A percentile compares a stretch with the other conserved stretches of the same genome.
These are phyloP conservation scores for Populus hybrid DNA, from an alignment of 441 rosid species.

Conservation along the genomic window DNA sequence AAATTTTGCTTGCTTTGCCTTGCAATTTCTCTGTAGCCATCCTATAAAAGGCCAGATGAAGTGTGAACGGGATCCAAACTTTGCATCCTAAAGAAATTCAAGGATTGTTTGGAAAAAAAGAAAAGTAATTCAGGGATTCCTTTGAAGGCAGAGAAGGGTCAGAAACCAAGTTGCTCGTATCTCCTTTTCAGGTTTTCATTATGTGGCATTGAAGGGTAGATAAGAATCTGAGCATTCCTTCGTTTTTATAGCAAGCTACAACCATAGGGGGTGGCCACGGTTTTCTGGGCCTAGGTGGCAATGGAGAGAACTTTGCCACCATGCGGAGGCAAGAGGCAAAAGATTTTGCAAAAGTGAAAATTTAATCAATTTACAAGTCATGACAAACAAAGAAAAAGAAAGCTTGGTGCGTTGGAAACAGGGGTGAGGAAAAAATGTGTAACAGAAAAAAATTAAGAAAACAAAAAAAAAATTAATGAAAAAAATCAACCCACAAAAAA, in stretches of 20 bases:
- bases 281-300: not conserved
- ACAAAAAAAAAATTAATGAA: too few species aligned
- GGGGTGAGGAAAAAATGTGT: too few species aligned
- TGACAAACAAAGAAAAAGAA: not conserved
- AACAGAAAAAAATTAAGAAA: too few species aligned
- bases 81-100: constrained; percentile 18
- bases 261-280: not conserved
- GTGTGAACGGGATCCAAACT: constrained; percentile 30
- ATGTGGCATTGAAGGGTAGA: constrained; percentile 9
- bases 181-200: constrained; percentile 27
- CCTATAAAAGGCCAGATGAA: constrained; percentile 17
- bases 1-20: not conserved
- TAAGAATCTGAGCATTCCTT: constrained; percentile 9
- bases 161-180: constrained; percentile 10
- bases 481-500: too few species aligned
- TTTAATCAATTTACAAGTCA: not conserved
- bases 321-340: not conserved
- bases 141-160: constrained; percentile 20
- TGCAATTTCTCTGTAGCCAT: not conserved
- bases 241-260: not conserved
- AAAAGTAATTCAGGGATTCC: constrained; percentile 19
- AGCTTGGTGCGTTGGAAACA: not conserved
- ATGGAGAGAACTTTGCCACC: not conserved
- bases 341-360: not conserved
- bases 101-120: not conserved